Conservation (phyloP, 1,284 basidiomycete genomes). For the Entoloma clypeatum region DNA sequence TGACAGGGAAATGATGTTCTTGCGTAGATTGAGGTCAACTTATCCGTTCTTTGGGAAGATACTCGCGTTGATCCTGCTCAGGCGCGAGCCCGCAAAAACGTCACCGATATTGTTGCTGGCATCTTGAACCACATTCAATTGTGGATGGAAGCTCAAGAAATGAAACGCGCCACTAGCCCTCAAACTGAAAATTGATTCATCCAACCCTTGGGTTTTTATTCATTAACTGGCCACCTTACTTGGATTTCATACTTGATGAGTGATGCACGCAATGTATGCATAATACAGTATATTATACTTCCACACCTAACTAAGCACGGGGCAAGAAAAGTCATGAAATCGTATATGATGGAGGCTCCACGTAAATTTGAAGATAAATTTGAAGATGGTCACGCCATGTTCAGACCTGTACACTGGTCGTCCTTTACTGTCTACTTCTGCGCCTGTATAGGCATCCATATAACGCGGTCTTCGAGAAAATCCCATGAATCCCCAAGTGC, state of each 20-base stretch:
- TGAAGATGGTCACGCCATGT: not conserved
- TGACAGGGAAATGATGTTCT: not conserved
- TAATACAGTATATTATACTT: not conserved
- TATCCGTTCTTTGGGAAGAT: conserved; percentile 59
- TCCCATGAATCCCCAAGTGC: conserved; percentile 46
- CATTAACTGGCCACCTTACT: not conserved
- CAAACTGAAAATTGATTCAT: too few species aligned
- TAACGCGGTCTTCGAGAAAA: conserved; percentile 43
- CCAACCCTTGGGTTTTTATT: too few species aligned
- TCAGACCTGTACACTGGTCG: conserved; percentile 50
- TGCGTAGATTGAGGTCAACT: conserved; percentile 50
- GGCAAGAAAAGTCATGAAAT: too few species aligned
- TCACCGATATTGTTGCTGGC: conserved; percentile 34
- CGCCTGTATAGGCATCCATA: conserved; percentile 45
- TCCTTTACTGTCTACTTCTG: conserved; percentile 49
- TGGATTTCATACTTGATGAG: not conserved
- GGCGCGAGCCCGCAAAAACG: conserved; percentile 35
- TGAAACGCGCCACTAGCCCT: conserved; percentile 2
- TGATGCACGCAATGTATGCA: not conserved
- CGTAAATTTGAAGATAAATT: not conserved
- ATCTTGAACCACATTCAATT: conserved; percentile 41
- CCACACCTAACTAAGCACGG: too few species aligned
- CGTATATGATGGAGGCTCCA: not conserved
- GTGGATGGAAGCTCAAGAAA: conserved; percentile 40
- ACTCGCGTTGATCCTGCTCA: conserved; percentile 45